A percentile compares a stretch with the other conserved stretches of the same genome.
Evolutionary conservation across 495 filamentous ascomycete genomes (phyloP).

Genomic region (Sphaerosporella brunnea): DNA sequence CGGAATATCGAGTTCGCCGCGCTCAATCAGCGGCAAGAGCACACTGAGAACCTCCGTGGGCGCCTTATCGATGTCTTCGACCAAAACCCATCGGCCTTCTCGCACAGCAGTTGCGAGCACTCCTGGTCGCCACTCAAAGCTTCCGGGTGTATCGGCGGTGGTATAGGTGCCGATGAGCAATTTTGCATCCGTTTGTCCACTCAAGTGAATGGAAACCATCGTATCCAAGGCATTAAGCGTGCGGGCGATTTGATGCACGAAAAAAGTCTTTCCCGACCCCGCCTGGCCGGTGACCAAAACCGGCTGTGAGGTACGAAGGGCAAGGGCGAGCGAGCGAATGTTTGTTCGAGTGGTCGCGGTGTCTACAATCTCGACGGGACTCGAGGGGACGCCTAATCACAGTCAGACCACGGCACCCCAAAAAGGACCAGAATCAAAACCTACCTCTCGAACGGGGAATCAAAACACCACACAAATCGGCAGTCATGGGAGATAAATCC

Average conservation of each 20-base stretch:
- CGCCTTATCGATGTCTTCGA: slow-evolving; percentile 90
- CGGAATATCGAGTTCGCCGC: slow-evolving; percentile 68
- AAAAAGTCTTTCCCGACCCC: slow-evolving; percentile 75
- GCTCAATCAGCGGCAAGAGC: slow-evolving; percentile 75
- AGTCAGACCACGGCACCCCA: slow-evolving; percentile 41
- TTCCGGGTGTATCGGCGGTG: slow-evolving; percentile 58
- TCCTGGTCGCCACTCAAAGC: slow-evolving; percentile 84
- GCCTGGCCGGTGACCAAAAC: slow-evolving; percentile 67
- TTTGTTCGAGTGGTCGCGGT: slow-evolving; percentile 57
- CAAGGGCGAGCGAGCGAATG: slow-evolving; percentile 44
- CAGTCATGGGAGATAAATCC: slow-evolving; percentile 35
- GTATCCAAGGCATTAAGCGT: slow-evolving; percentile 51
- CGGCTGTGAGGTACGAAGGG: slow-evolving; percentile 46
- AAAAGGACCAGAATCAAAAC: slow-evolving; percentile 18
- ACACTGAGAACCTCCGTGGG: slow-evolving; percentile 90
- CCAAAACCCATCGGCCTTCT: slow-evolving; percentile 88
- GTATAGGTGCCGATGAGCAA: slow-evolving; percentile 86
- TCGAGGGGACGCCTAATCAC: slow-evolving; percentile 32
- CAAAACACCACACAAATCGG: slow-evolving; percentile 31
- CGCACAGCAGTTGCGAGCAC: slow-evolving; percentile 80
- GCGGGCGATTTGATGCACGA: slow-evolving; percentile 66
- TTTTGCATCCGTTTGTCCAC: slow-evolving; percentile 94
- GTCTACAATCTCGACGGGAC: slow-evolving; percentile 35
- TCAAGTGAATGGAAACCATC: slow-evolving; percentile 83
- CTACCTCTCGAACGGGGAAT: slow-evolving; percentile 20